phyloP scores from a whole-genome alignment of 805 yeast genomes.

The Ogataea nitratoaversa region DNA sequence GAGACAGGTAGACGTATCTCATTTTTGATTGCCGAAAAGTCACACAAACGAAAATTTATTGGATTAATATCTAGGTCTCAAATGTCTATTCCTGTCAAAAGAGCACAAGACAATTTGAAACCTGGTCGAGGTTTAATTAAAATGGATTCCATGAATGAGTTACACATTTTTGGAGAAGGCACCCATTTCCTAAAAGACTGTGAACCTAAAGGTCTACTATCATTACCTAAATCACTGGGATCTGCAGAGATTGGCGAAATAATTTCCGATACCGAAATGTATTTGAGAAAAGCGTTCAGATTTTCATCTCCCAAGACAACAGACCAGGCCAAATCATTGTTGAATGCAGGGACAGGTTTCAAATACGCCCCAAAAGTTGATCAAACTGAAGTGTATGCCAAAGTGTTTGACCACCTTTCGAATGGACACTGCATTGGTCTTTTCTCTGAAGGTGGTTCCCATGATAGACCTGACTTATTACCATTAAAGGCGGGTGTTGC shows the following conservation, averaged over 20 bases:
- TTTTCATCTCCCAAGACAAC: conserved; percentile 34
- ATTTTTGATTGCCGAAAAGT: conserved; percentile 51
- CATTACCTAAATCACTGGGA: conserved; percentile 76
- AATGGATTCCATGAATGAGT: conserved; percentile 42
- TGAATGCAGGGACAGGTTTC: conserved; percentile 51
- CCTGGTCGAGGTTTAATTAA: conserved; percentile 64
- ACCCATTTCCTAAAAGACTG: conserved; percentile 67
- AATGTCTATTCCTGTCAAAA: conserved; percentile 81
- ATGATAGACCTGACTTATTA: conserved; percentile 84
- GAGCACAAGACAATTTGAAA: conserved; percentile 83
- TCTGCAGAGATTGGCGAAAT: conserved; percentile 66
- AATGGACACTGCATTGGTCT: conserved; percentile 84
- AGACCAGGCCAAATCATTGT: conserved; percentile 35
- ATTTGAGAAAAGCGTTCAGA: conserved; percentile 65
- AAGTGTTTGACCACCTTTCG: conserved; percentile 79
- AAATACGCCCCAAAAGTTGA: conserved; percentile 81
- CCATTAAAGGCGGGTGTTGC: conserved; percentile 98
- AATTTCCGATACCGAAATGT: conserved; percentile 65
- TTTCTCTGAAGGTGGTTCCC: conserved; percentile 98
- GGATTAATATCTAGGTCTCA: conserved; percentile 75
- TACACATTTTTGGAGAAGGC: conserved; percentile 53
- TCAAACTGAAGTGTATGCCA: conserved; percentile 77
- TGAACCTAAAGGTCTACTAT: conserved; percentile 60
- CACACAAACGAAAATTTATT: conserved; percentile 48
- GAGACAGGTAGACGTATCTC: conserved; percentile 45